These are phyloP conservation scores for Manihot esculenta DNA, from an alignment of 441 rosid genomes.

Conservation along the genomic window DNA sequence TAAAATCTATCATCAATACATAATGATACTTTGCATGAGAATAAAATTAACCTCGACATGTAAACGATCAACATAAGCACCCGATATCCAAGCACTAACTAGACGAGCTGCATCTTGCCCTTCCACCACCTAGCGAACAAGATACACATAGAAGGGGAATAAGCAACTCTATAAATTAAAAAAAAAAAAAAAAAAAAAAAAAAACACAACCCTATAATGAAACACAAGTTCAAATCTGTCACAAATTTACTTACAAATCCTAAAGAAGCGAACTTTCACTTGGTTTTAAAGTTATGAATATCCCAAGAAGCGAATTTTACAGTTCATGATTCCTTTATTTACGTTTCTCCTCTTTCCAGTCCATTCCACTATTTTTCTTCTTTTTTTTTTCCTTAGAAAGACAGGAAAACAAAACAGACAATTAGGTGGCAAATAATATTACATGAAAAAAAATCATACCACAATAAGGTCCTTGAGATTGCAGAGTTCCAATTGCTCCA, in stretches of 20 bases:
- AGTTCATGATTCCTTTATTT: too few species aligned
- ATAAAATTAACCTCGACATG: constrained; percentile 69
- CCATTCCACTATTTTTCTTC: not conserved
- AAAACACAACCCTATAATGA: not conserved
- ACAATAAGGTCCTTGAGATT: constrained; percentile 92
- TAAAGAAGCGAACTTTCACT: constrained; percentile 4
- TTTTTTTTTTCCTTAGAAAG: not conserved
- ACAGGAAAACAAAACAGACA: not conserved
- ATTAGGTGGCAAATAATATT: not conserved
- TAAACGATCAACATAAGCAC: constrained; percentile 79
- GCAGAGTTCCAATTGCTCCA: constrained; percentile 74
- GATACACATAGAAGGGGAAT: constrained; percentile 3
- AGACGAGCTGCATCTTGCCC: constrained; percentile 77
- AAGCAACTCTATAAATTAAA: not conserved
- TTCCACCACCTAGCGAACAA: constrained; percentile 73
- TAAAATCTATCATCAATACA: not conserved
- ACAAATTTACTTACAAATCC: not conserved
- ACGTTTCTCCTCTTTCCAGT: not conserved
- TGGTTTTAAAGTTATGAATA: constrained; percentile 3
- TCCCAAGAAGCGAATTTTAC: constrained; percentile 8
- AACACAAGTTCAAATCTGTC: not conserved
- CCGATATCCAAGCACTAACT: constrained; percentile 87
- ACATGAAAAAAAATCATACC: constrained; percentile 35
- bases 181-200: not conserved
- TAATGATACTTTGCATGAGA: not conserved